Evolutionary conservation across 2,329 filamentous ascomycete species (phyloP), one percentile per base, ranked within the genome.

Genomic region (Xylaria sp.): DNA sequence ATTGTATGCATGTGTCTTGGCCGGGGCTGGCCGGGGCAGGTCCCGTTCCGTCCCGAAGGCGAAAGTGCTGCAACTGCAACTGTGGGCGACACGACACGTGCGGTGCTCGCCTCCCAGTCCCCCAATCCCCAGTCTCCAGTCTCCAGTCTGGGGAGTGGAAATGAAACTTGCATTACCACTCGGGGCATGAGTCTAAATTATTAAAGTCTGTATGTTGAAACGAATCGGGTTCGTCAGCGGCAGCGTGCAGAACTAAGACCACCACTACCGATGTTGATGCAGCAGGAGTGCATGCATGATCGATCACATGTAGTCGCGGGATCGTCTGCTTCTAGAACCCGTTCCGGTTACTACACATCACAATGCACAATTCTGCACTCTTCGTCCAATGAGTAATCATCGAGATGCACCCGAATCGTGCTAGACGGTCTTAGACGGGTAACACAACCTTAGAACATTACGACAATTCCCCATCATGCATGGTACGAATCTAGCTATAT

Each of bases 281-380:
- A 56, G 49, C 38, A 11, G 15, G 15, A 33, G 53, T 51, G 56
- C 63, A 60, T 67, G 64, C 67, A 67, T 64, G 59, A 53, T 51
- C 54, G 53, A 46, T 68, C 66, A 68, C 66, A 65, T 65, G 48
- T 40, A 62, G 38, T 59, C 61, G 58, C 62, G 62, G 56, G 62
- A 65, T 63, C 53, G 51, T n/a, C 56, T 56, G 57, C 58, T 51
- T 67, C 65, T 38, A 68, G 67, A 72, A 36, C 66, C 56, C 20
- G 20, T 33, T 40, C 59, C 44, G 58, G 53, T 26, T 26, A 17
- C 31, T 42, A 65, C 46, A 44, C 46, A 62, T 68, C 66, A 65
- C 53, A 61, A 63, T 49, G 33, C 54, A 15, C 36, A 40, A 28
- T 38, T 23, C 48, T 42, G 56, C 40, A 54, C 28, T 36, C 36